Evolutionary conservation across 345 rosid genomes (phyloP), one percentile per base, ranked within the genome.

Genomic region (Aethionema arabicum): DNA sequence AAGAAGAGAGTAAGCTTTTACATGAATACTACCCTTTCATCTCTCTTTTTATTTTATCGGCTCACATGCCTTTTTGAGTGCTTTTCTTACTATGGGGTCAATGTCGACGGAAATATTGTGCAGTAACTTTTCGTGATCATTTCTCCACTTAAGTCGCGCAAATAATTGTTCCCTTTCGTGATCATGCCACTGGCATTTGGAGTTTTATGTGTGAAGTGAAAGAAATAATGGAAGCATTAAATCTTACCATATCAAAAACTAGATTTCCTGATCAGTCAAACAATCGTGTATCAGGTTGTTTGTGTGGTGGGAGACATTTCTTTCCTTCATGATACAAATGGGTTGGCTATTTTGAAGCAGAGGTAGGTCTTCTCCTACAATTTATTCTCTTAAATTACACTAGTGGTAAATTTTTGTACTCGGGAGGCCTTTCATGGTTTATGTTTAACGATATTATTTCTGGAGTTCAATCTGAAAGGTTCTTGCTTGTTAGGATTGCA

Each of bases 321-420:
- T 70, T 88, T 88, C 82, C 95, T 92, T 70, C 90, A 92, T 78
- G 98, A 92, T 74, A 86, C 98, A 66, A 92, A 92, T 75, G 98
- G 93, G 68, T 80, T 92, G 82, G 80, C 95, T 43, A 73, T 88
- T 68, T 76, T 88, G 62, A 86, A 77, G 37, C 82, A 81, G 68
- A 92, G 95, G 98, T 92, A 73, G 8, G 27, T 52, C 9, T 43
- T 57, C 48, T 37, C n/a, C 50, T 27, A 13, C 43, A 15, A 39
- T 54, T 12, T 58, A 15, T 37, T 33, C 21, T 59, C 27, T 60
- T 12, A 60, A 10, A 7, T 44, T 41, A 58, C 47, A 15, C 52
- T 40, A 8, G 57, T 71, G 57, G 33, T 41, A 10, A 54, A 36
- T 63, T 31, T 36, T 33, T 42, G 8, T 31, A 36, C 36, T 8